Conservation (phyloP, 2,329 filamentous ascomycete species). For the Hymenoscyphus infarciens region DNA sequence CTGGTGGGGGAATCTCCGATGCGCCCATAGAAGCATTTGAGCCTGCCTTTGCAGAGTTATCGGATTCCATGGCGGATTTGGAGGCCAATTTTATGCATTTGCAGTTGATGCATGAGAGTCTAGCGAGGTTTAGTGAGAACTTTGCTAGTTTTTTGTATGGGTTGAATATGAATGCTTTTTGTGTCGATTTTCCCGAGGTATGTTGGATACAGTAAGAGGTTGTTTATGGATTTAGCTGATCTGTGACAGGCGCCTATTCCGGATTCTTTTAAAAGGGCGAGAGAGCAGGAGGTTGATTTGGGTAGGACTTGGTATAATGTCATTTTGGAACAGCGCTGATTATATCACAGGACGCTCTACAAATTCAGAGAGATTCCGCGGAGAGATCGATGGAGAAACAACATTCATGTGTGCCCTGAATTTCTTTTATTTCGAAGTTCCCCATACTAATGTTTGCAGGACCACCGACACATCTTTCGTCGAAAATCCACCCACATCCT, state of each 20-base stretch:
- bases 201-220: neutral
- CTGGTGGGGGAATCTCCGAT: slow-evolving; percentile 47
- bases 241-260: slow-evolving; percentile 67
- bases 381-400: slow-evolving; percentile 59
- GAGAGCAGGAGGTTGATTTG: slow-evolving; percentile 52
- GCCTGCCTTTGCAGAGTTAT: slow-evolving; percentile 86
- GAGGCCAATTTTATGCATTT: slow-evolving; percentile 98
- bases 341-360: slow-evolving; percentile 28
- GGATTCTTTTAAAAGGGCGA: slow-evolving; percentile 74
- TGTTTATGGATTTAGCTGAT: slow-evolving; percentile 8
- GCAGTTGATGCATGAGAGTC: slow-evolving; percentile 92
- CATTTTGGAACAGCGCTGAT: slow-evolving; percentile 15
- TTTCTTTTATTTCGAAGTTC: neutral
- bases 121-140: slow-evolving; percentile 90
- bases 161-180: slow-evolving; percentile 98
- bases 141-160: slow-evolving; percentile 96
- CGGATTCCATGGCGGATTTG: slow-evolving; percentile 89
- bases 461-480: slow-evolving; percentile 91
- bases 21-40: slow-evolving; percentile 81
- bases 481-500: slow-evolving; percentile 68
- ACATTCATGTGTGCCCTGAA: slow-evolving; percentile 69
- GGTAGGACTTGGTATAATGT: slow-evolving; percentile 33
- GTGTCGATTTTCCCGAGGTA: slow-evolving; percentile 95
- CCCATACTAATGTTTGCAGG: slow-evolving; percentile 43
- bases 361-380: slow-evolving; percentile 38